Evolutionary conservation across 2,329 filamentous ascomycete species (phyloP), one percentile per base, ranked within the genome.

Genomic region (Penicillium sumatraense): DNA sequence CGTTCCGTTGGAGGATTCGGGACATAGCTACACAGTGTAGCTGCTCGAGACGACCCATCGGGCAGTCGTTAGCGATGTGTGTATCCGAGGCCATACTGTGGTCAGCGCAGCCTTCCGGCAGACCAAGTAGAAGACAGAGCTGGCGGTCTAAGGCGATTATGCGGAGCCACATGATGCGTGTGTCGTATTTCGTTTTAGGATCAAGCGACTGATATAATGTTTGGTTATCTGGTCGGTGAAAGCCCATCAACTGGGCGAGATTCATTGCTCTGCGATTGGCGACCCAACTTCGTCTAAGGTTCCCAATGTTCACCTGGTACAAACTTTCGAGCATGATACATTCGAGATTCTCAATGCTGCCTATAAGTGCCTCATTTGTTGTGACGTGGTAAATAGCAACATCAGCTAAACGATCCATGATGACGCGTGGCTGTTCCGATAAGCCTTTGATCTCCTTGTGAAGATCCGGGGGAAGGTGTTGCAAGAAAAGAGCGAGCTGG

Each of bases 1-100:
- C 63, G 54, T 84, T 81, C 7, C 81, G 75, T 45, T 81, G 75
- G 9, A 82, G 75, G 41, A 85, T 79, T 10, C 73, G 75, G 2
- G 74, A 75, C 0, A 74, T 72, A 5, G 81, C 70, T 3, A 73
- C 65, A 1, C 75, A 73, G 51, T 83, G 79, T 0, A 75, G 66
- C 52, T 76, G 77, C 56, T 80, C 79, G 9, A 85, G 70, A 2
- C 65, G 71, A 36, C 82, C 80, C 33, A 72, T 68, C 11, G 60
- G 49, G 31, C 36, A 47, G 23, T 64, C 48, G 42, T 35, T 40
- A n/a, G 79, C 61, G 0, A 85, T 63, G 2, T 78, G 75, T 48
- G 83, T 78, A 23, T 83, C 76, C 13, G 71, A 72, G 0, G 78
- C 80, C 1, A 85, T 57, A 9, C 75, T 7, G 73, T 58, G 5